phyloP scores from a whole-genome alignment of 805 yeast species.

The Komagataella phaffii region DNA sequence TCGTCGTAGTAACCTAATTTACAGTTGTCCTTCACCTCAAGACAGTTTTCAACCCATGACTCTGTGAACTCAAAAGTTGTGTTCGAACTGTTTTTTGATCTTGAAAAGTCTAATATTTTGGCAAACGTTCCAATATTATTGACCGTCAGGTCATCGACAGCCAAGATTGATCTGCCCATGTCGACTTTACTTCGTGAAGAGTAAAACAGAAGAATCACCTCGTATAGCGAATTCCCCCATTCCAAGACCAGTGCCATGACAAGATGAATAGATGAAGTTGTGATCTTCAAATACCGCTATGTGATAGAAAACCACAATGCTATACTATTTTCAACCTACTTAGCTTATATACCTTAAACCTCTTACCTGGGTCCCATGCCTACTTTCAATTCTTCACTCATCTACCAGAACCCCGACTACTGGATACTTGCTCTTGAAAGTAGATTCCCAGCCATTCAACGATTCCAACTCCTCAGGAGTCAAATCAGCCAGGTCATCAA shows the following conservation, averaged over 20 bases:
- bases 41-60: conserved; percentile 35
- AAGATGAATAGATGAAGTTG: too few species aligned
- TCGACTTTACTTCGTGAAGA: conserved; percentile 14
- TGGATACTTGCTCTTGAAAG: conserved; percentile 72
- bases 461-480: conserved; percentile 46
- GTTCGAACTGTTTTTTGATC: conserved; percentile 28
- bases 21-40: conserved; percentile 34
- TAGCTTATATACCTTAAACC: not conserved
- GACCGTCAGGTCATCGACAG: conserved; percentile 43
- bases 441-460: conserved; percentile 74
- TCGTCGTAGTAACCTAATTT: conserved; percentile 53
- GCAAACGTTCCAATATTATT: conserved; percentile 49
- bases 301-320: not conserved
- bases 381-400: conserved; percentile 1
- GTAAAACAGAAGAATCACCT: conserved; percentile 12
- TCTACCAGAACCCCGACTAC: conserved; percentile 60
- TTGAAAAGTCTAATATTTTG: conserved; percentile 35
- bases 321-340: not conserved
- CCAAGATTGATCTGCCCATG: conserved; percentile 18
- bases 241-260: too few species aligned
- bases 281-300: too few species aligned
- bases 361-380: not conserved
- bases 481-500: conserved; percentile 60
- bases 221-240: conserved; percentile 5
- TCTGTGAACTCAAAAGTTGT: conserved; percentile 19